A percentile compares a stretch with the other conserved stretches of the same genome.
Evolutionary conservation across 1,139 yeast species (phyloP).

Genomic region (Suhomyces coccinellae): DNA sequence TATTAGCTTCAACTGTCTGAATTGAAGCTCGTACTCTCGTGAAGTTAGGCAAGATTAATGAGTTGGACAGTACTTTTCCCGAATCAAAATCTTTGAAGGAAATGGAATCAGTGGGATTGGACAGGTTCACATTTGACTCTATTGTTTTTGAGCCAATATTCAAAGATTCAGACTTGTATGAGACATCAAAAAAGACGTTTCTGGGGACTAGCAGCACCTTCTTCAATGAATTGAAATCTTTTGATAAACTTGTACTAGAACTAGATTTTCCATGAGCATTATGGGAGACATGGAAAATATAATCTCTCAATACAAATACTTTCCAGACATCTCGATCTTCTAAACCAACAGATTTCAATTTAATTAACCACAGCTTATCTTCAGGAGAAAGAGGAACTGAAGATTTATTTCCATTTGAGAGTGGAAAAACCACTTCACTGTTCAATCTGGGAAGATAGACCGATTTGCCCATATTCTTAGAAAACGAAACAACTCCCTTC

Average conservation of each 20-base stretch:
- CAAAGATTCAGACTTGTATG: constrained; percentile 46
- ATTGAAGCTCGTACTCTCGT: constrained; percentile 49
- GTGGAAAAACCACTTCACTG: constrained; percentile 18
- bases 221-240: constrained; percentile 12
- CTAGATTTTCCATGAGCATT: constrained; percentile 15
- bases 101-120: constrained; percentile 18
- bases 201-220: constrained; percentile 40
- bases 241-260: constrained; percentile 1
- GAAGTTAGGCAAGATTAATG: constrained; percentile 36
- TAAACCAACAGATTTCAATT: constrained; percentile 69
- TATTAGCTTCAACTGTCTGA: constrained; percentile 58
- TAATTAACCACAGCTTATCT: constrained; percentile 75
- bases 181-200: constrained; percentile 66
- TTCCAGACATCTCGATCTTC: constrained; percentile 81
- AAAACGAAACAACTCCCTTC: constrained; percentile 23
- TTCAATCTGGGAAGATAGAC: constrained; percentile 34
- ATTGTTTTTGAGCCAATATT: constrained; percentile 20
- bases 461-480: constrained; percentile 41
- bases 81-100: constrained; percentile 20
- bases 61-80: constrained; percentile 18
- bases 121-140: constrained; percentile 22
- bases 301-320: constrained; percentile 64
- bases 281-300: constrained; percentile 61
- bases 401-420: constrained; percentile 18
- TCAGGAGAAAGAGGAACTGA: constrained; percentile 49